Evolutionary conservation across 1,284 basidiomycete genomes (phyloP).

Genomic region (Microbotryum silenes-acaulis): DNA sequence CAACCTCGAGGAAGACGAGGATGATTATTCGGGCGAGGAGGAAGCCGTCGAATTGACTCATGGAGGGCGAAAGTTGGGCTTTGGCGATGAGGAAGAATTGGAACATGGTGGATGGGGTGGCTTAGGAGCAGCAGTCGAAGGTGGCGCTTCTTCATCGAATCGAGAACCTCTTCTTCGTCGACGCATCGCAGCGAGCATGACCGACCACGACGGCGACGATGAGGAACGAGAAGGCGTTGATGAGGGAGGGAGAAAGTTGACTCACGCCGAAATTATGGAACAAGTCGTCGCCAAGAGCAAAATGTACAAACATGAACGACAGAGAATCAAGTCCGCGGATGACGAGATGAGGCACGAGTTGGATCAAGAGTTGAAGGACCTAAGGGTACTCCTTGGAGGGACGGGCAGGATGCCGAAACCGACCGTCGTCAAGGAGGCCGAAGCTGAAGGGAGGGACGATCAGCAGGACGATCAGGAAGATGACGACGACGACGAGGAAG

Average conservation of each 20-base stretch:
- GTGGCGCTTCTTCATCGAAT: conserved; percentile 15
- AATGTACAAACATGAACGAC: conserved; percentile 76
- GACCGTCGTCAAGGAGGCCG: not conserved
- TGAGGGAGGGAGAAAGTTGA: conserved; percentile 54
- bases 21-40: conserved; percentile 63
- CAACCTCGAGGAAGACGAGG: conserved; percentile 80
- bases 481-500: not conserved
- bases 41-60: conserved; percentile 43
- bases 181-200: conserved; percentile 17
- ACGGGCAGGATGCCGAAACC: conserved; percentile 18
- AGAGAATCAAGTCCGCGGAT: conserved; percentile 77
- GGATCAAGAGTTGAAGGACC: conserved; percentile 76
- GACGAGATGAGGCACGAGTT: conserved; percentile 80
- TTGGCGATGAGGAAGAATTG: conserved; percentile 38
- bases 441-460: not conserved
- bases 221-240: no score
- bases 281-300: conserved; percentile 98
- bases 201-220: conserved; percentile 15
- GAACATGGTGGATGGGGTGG: conserved; percentile 28
- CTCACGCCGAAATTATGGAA: conserved; percentile 94
- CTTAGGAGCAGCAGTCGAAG: conserved; percentile 9
- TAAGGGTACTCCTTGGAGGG: conserved; percentile 65
- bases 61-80: conserved; percentile 40
- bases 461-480: not conserved
- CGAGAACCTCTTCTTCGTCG: conserved; percentile 24